Conservation (phyloP, 2,329 filamentous ascomycete genomes). For the Fusarium sp. region DNA sequence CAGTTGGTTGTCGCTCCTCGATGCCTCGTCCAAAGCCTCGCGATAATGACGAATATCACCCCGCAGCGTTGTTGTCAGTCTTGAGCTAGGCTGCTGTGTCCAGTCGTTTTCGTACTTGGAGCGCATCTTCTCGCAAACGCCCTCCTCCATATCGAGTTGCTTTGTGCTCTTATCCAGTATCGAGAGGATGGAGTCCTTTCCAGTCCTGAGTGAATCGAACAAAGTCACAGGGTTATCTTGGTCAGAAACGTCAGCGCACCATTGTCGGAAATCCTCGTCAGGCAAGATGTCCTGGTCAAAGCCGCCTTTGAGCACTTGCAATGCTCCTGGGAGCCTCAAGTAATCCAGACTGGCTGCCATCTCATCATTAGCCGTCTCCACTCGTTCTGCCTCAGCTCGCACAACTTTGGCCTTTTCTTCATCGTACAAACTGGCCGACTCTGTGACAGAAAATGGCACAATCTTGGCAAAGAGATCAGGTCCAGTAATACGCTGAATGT, state of each 20-base stretch:
- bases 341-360: constrained; percentile 97
- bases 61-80: constrained; percentile 86
- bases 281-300: constrained; percentile 89
- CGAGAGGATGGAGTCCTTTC: constrained; percentile 79
- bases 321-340: constrained; percentile 85
- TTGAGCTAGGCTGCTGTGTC: constrained; percentile 95
- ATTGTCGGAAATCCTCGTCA: constrained; percentile 90
- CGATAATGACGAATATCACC: constrained; percentile 89
- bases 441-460: constrained; percentile 93
- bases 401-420: constrained; percentile 98
- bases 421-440: constrained; percentile 96
- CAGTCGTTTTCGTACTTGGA: constrained; percentile 96
- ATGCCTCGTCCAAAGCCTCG: constrained; percentile 89
- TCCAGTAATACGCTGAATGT: constrained; percentile 96
- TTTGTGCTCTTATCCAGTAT: constrained; percentile 84
- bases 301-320: constrained; percentile 92
- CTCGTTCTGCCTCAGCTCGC: constrained; percentile 91
- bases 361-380: constrained; percentile 92
- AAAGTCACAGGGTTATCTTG: constrained; percentile 83
- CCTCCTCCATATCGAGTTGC: constrained; percentile 95
- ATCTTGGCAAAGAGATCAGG: constrained; percentile 98
- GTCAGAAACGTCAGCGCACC: constrained; percentile 92
- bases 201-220: constrained; percentile 81
- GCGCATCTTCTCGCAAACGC: constrained; percentile 98
- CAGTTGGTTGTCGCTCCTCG: constrained; percentile 85